Conservation (phyloP, 2,329 filamentous ascomycete genomes). For the Gremmenia infestans region DNA sequence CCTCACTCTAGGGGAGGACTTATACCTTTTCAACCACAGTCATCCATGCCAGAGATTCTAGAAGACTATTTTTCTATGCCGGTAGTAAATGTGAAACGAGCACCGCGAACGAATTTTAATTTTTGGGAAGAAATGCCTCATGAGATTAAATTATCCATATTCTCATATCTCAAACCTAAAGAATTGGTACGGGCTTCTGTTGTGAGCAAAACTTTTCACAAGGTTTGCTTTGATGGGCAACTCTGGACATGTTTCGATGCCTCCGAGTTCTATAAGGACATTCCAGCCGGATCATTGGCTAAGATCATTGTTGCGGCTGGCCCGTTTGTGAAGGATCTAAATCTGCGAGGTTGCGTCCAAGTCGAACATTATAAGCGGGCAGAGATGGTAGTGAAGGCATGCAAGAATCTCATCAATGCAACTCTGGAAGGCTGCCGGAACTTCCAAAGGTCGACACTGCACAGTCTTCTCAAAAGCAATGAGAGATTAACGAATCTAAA, state of each 20-base stretch:
- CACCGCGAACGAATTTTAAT: conserved; percentile 43
- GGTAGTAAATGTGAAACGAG: conserved; percentile 9
- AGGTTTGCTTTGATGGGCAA: conserved; percentile 89
- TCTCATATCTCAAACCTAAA: conserved; percentile 71
- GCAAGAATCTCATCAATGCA: conserved; percentile 80
- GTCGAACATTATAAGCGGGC: conserved; percentile 75
- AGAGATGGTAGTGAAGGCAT: conserved; percentile 74
- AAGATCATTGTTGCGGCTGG: conserved; percentile 82
- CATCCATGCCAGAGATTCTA: conserved; percentile 24
- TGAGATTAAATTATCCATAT: conserved; percentile 74
- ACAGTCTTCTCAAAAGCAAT: conserved; percentile 71
- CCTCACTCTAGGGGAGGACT: conserved; percentile 17
- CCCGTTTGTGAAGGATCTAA: conserved; percentile 85
- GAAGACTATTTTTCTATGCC: conserved; percentile 31
- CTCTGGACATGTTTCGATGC: conserved; percentile 83
- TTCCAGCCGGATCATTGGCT: conserved; percentile 76
- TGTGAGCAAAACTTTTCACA: conserved; percentile 73
- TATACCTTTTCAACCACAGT: conserved; percentile 14
- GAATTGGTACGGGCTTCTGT: conserved; percentile 75
- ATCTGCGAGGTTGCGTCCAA: conserved; percentile 86
- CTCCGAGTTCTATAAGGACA: conserved; percentile 80
- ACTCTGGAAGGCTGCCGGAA: conserved; percentile 88
- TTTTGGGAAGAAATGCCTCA: conserved; percentile 79
- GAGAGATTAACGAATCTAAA: conserved; percentile 77
- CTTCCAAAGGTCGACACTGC: conserved; percentile 71